A percentile compares a stretch with the other conserved stretches of the same genome.
These are phyloP conservation scores for Isoetes taiwanensis DNA, from an alignment of 75 land plant species.

Conservation along the genomic window DNA sequence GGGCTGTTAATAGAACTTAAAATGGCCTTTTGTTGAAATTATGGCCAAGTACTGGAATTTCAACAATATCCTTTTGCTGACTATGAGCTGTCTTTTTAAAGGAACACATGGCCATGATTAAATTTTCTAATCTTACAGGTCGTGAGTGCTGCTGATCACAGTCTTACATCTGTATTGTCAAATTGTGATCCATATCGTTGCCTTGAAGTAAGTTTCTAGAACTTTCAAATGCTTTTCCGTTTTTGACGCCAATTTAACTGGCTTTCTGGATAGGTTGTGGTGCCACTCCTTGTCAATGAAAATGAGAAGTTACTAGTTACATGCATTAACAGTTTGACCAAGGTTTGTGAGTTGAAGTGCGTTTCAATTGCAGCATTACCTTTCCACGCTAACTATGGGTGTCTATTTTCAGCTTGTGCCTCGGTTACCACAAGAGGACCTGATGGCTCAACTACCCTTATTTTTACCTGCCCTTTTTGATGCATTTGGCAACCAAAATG, in stretches of 20 bases:
- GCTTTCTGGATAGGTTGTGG: not conserved
- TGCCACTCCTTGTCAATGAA: conserved; percentile 1
- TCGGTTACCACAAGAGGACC: not conserved
- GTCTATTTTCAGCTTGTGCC: not conserved
- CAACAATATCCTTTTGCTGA: not conserved
- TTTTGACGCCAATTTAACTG: not conserved
- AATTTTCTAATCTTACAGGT: too few relatives aligned
- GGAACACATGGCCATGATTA: too few relatives aligned
- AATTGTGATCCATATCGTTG: conserved; percentile 1
- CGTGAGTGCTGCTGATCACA: not conserved
- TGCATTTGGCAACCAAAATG: conserved; percentile 9
- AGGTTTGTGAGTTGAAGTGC: not conserved
- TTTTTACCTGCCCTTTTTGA: not conserved
- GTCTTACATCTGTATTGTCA: not conserved
- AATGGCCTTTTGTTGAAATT: not conserved
- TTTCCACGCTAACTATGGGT: not conserved
- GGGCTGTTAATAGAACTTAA: too few relatives aligned
- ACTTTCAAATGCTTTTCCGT: not conserved
- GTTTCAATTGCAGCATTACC: not conserved
- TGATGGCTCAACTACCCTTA: not conserved
- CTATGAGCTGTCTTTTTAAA: not conserved
- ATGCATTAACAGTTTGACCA: conserved; percentile 1
- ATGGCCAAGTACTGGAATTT: not conserved
- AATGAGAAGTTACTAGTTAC: not conserved
- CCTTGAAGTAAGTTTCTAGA: conserved; percentile 3